Base-by-base conservation (phyloP, 495 filamentous ascomycete genomes). In the Cryomyces minteri region DNA sequence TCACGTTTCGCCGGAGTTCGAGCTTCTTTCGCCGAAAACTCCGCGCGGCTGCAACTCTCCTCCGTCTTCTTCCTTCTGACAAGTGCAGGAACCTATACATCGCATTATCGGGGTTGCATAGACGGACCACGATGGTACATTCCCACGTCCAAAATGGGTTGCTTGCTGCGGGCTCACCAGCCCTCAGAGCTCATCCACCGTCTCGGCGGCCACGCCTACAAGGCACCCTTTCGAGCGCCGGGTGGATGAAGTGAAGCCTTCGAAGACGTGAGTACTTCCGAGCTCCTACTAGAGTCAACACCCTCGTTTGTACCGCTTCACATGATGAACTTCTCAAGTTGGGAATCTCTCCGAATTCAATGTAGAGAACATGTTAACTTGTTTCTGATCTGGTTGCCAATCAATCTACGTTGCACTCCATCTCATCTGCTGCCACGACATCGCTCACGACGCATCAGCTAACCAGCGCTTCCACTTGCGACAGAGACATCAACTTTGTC, bases 311-410 rank as follows among this genome's bases (percentile, higher is more conserved):
- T 47, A 25, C 40, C 43, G 25, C 29, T 31, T 12, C 37, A 52
- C 46, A 88, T 90, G 86, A 95, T 95, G 90, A 54, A 73, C 65
- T 58, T 61, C n/a, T n/a, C 78, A 88, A 88, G 88, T 88, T 96
- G 90, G 90, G 92, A 99, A 99, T 99, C 90, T 99, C 90, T 99
- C 90, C 76, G 82, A 98, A 60, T 67, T 61, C 49, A 59, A 66
- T 96, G 90, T 77, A 77, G 90, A 96, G 82, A 88, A 79, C 58
- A 69, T 68, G 67, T 73, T 74, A 70, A 79, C 77, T 82, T 83
- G 76, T 74, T n/a, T n/a, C n/a, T n/a, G n/a, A n/a, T n/a, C n/a
- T n/a, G 39, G 25, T 44, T 5, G 5, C 43, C 30, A 37, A 7
- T 37, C 7, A 37, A 7, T 37, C 33, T n/a, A n/a, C n/a, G n/a